A percentile compares a stretch with the other conserved stretches of the same genome.
Conservation (phyloP, 257 asterid species). For the Scutellaria baicalensis region DNA sequence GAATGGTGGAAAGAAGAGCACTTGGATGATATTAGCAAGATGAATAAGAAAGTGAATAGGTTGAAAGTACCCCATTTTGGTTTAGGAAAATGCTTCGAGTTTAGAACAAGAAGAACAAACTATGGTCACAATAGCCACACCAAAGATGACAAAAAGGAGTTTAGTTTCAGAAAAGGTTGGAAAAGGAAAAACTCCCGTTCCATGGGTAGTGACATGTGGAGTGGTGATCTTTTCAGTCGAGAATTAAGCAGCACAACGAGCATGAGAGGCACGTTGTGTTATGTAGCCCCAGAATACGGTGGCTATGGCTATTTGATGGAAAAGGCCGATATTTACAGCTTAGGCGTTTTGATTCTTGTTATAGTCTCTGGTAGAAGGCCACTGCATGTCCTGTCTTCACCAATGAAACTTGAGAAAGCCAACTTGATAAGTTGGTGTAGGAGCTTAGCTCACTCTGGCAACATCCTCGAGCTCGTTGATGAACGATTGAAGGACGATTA, state of each 20-base stretch:
- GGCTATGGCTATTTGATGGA: constrained; percentile 77
- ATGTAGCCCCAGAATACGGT: constrained; percentile 82
- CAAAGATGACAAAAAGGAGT: constrained; percentile 40
- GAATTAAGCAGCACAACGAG: constrained; percentile 95
- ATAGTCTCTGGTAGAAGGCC: constrained; percentile 87
- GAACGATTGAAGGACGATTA: constrained; percentile 52
- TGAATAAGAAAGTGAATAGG: constrained; percentile 20
- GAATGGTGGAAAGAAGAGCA: constrained; percentile 99
- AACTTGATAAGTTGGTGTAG: constrained; percentile 84
- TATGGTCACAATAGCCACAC: constrained; percentile 13
- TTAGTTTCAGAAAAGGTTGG: constrained; percentile 69
- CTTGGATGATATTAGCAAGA: constrained; percentile 44
- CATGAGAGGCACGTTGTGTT: constrained; percentile 94
- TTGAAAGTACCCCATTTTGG: constrained; percentile 55
- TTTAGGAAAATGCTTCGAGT: constrained; percentile 50
- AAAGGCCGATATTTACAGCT: constrained; percentile 82
- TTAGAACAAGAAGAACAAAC: constrained; percentile 23
- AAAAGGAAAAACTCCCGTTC: constrained; percentile 52
- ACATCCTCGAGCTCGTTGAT: constrained; percentile 67
- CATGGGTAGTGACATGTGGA: constrained; percentile 61
- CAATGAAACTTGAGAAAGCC: constrained; percentile 88
- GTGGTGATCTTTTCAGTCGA: constrained; percentile 89
- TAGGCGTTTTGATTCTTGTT: constrained; percentile 84
- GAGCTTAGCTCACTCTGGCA: constrained; percentile 67
- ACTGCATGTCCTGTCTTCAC: constrained; percentile 79